A percentile compares a stretch with the other conserved stretches of the same genome.
These are phyloP conservation scores for Pterothamnion heteromorphum DNA, from an alignment of 31 red algal species.

Conservation along the genomic window DNA sequence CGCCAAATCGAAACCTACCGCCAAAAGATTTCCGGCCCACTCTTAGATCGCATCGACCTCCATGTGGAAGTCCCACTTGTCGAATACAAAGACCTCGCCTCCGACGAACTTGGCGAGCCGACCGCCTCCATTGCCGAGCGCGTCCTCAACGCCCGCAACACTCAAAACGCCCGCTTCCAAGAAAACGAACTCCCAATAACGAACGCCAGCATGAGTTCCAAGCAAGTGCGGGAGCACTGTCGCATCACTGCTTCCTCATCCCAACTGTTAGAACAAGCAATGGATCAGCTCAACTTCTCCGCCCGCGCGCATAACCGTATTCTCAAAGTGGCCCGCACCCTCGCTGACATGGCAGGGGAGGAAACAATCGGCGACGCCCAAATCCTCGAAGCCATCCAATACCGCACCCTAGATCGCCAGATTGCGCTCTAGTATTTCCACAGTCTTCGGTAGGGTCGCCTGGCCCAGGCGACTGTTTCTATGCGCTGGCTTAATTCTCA, in stretches of 20 bases:
- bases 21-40: not conserved
- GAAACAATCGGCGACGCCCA: not conserved
- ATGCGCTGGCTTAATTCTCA: too few relatives aligned
- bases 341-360: not conserved
- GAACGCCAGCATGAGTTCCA: not conserved
- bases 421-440: too few relatives aligned
- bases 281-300: not conserved
- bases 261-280: not conserved
- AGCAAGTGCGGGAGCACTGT: not conserved
- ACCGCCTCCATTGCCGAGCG: not conserved
- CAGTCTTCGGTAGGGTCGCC: too few relatives aligned
- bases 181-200: not conserved
- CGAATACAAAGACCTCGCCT: not conserved
- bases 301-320: conserved; percentile 1
- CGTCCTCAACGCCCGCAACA: not conserved
- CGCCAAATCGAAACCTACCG: not conserved
- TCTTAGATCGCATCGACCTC: conserved; percentile 10
- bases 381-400: not conserved
- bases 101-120: not conserved
- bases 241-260: not conserved
- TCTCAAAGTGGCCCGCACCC: conserved; percentile 13
- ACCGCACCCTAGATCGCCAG: not conserved
- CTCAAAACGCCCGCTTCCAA: not conserved
- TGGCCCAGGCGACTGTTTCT: too few relatives aligned
- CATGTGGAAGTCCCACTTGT: not conserved